These are phyloP conservation scores for Psilocybe tampanensis DNA, from an alignment of 768 basidiomycete species.

Conservation along the genomic window DNA sequence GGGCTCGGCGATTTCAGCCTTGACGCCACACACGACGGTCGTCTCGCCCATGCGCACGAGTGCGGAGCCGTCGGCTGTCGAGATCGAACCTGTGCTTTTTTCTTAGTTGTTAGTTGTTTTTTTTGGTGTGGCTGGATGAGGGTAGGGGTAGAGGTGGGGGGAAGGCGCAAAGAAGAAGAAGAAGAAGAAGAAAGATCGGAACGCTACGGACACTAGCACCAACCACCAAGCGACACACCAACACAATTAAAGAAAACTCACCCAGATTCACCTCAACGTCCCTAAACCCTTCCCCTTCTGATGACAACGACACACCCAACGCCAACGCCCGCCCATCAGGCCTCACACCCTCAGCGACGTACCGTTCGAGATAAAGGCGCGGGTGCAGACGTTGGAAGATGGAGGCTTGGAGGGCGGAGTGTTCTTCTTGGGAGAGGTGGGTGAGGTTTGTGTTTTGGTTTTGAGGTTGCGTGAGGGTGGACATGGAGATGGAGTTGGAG, in stretches of 20 bases:
- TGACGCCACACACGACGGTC: slow-evolving; percentile 95
- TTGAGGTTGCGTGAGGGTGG: not conserved
- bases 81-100: slow-evolving; percentile 74
- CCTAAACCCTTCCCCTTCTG: slow-evolving; percentile 74
- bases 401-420: slow-evolving; percentile 46
- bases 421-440: slow-evolving; percentile 28
- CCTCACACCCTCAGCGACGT: slow-evolving; percentile 74
- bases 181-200: not conserved
- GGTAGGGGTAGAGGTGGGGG: too few species aligned
- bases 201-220: too few species aligned
- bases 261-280: slow-evolving; percentile 80
- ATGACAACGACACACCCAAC: too few species aligned
- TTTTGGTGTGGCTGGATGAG: too few species aligned
- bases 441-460: slow-evolving; percentile 10
- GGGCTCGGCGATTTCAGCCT: slow-evolving; percentile 93
- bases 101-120: not conserved
- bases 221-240: too few species aligned
- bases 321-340: slow-evolving; percentile 81
- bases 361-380: slow-evolving; percentile 82
- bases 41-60: slow-evolving; percentile 90
- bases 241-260: slow-evolving; percentile 37
- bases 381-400: slow-evolving; percentile 92
- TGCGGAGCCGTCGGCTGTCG: slow-evolving; percentile 91
- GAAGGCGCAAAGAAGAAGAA: not conserved
- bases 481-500: not conserved